Evolutionary conservation across 1,284 basidiomycete genomes (phyloP).

Genomic region (Sanguinoderma infundibulare): DNA sequence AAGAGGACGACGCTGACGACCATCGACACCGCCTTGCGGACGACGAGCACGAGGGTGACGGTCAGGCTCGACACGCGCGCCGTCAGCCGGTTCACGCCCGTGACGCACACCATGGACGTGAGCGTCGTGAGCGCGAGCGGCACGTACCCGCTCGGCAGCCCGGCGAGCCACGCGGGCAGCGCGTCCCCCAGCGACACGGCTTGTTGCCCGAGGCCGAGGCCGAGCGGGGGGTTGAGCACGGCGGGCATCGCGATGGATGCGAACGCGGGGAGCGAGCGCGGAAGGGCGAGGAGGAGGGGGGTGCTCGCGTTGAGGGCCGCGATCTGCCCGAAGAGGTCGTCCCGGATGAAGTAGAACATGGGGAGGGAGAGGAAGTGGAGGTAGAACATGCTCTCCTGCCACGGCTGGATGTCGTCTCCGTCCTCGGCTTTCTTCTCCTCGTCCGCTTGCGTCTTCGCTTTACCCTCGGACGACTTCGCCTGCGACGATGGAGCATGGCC

Average conservation of each 20-base stretch:
- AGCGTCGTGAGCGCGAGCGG: slow-evolving; percentile 79
- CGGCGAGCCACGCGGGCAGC: slow-evolving; percentile 11
- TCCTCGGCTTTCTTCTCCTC: not conserved
- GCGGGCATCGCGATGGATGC: not conserved
- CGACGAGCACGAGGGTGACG: slow-evolving; percentile 88
- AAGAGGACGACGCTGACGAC: slow-evolving; percentile 70
- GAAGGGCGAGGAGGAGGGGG: slow-evolving; percentile 23
- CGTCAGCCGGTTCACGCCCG: slow-evolving; percentile 89
- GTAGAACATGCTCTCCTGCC: slow-evolving; percentile 95
- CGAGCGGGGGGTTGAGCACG: slow-evolving; percentile 16
- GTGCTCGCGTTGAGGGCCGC: slow-evolving; percentile 48
- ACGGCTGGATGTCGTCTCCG: slow-evolving; percentile 43
- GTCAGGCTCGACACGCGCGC: slow-evolving; percentile 79
- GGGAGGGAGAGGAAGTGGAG: slow-evolving; percentile 78
- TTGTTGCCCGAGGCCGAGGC: slow-evolving; percentile 19
- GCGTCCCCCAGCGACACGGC: not conserved
- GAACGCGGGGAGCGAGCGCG: slow-evolving; percentile 21
- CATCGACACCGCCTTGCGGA: slow-evolving; percentile 88
- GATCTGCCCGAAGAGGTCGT: slow-evolving; percentile 57
- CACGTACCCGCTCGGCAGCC: slow-evolving; percentile 67
- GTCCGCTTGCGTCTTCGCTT: not conserved
- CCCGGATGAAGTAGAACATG: slow-evolving; percentile 65
- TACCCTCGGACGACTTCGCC: not conserved
- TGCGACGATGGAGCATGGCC: too few species aligned
- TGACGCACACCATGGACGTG: slow-evolving; percentile 89